A percentile compares a stretch with the other conserved stretches of the same genome.
These are phyloP conservation scores for Pichia sp. DNA, from an alignment of 1,139 yeast species.

Conservation along the genomic window DNA sequence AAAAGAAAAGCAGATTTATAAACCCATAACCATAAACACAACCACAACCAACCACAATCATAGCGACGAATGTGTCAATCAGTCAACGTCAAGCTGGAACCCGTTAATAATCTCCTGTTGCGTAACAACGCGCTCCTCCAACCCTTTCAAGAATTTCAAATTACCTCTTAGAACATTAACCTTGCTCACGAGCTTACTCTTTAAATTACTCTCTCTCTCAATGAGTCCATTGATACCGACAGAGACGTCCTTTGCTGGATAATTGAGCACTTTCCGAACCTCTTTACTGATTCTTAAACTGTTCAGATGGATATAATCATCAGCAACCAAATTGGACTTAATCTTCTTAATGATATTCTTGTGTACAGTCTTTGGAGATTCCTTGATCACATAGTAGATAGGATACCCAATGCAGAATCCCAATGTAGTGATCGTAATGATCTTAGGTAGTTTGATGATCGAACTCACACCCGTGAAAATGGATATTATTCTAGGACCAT, in stretches of 20 bases:
- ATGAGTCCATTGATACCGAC: constrained; percentile 65
- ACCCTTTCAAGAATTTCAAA: constrained; percentile 49
- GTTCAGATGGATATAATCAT: constrained; percentile 74
- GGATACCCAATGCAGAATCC: constrained; percentile 46
- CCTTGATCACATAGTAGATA: constrained; percentile 60
- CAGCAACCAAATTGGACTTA: constrained; percentile 48
- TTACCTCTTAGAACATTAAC: constrained; percentile 56
- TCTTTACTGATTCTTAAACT: constrained; percentile 76
- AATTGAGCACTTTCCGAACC: constrained; percentile 70
- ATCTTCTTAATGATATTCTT: constrained; percentile 73
- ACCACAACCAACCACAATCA: no score
- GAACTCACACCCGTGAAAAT: constrained; percentile 22
- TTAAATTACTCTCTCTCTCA: constrained; percentile 56
- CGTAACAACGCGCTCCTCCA: constrained; percentile 27
- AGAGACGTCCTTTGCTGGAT: constrained; percentile 80
- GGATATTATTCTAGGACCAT: constrained; percentile 23
- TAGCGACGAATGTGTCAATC: no score
- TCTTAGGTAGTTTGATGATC: constrained; percentile 20
- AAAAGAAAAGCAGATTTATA: no score
- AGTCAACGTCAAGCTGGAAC: constrained; percentile 14
- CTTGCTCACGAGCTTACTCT: constrained; percentile 46
- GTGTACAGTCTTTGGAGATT: constrained; percentile 86
- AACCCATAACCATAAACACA: no score
- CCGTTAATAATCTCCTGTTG: constrained; percentile 31
- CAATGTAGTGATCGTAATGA: constrained; percentile 40